Base-by-base conservation (phyloP, 139 green algal genomes). In the Chlorokybus atmophyticus region DNA sequence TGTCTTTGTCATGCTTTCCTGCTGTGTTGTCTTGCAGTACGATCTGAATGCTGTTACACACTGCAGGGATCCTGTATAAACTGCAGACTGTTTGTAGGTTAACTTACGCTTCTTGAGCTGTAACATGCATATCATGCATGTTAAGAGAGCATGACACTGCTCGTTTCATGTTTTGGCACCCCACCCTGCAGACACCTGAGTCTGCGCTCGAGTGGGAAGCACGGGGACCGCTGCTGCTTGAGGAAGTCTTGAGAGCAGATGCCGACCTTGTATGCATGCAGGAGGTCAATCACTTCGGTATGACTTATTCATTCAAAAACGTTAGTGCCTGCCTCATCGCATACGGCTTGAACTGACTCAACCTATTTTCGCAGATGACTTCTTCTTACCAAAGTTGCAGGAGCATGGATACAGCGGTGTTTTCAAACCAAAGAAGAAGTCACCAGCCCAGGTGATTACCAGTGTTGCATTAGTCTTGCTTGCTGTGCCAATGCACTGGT, bases 241-340 rank as follows among this genome's bases (percentile, higher is more conserved):
- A n/a, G 4, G 19, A 23, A 23, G 5, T 70, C 10, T 30, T 68
- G 7, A 17, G 3, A 3, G 6, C 61, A 21, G 31, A 26, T 4
- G 4, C 61, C 4, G 61, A 70, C 44, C 10, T 70, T 39, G 21
- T 75, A 14, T 70, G 61, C 62, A 27, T 70, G 27, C 61, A 70
- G 39, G 61, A 70, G 62, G n/a, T 70, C 23, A 70, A 70, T 27
- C 61, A 72, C 29, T 70, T 39, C 4, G 52, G 56, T 64, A 17
- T 17, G 48, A 26, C 10, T 55, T 17, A 49, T 10, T 17, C 23
- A 26, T 10, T 19, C 17, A 14, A 35, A 26, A 55, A 55, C 10
- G 10, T 17, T 55, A 17, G n/a, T n/a, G n/a, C n/a, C n/a, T n/a
- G 17, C 17, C 10, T 26, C 17, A 26, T 10, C 10, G 23, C 48